Evolutionary conservation across 352 stramenopile genomes (phyloP), one percentile per base, ranked within the genome.

Genomic region (Phytophthora citricola): DNA sequence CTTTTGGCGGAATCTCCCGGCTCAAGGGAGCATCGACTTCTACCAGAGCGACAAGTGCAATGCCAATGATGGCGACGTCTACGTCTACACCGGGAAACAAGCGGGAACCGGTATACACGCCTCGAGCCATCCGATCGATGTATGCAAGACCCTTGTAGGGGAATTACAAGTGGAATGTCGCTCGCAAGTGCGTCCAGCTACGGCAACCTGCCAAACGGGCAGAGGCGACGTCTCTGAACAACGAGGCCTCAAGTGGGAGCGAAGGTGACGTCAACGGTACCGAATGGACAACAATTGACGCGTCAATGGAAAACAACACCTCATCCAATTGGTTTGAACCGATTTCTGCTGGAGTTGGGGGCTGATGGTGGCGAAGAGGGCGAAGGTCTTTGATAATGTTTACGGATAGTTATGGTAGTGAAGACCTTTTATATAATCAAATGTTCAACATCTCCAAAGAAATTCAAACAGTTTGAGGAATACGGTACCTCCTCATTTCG

Each of bases 281-380:
- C 14, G 58, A 54, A 32, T 39, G 29, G 29, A 20, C 20, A 14
- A 27, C 3, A 22, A 17, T 47, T 53, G 40, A 43, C 0, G 54
- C 43, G 6, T 15, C 20, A 7, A 20, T 24, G 20, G 31, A 54
- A 22, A 40, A 55, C 20, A 10, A 5, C 8, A 27, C 12, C n/a
- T 63, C 61, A 14, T 53, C 45, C 0, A 69, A 69, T 26, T 69
- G 52, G 61, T 63, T 57, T 29, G 52, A 58, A n/a, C 45, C 53
- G 26, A 57, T 31, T 45, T 31, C 26, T 24, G 20, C 4, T 14
- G 36, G 22, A 20, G 17, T 20, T 20, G 17, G 17, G 17, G 17
- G 17, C 17, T 20, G 17, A 20, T 20, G 17, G 17, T 20, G 17
- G 17, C 17, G 0, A 20, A 20, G 17, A 26, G 24, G 24, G 24